Percentiles rank a stretch among this genome's conserved stretches.
Conservation (phyloP, 306 rosid genomes). For the Psophocarpus tetragonolobus region DNA sequence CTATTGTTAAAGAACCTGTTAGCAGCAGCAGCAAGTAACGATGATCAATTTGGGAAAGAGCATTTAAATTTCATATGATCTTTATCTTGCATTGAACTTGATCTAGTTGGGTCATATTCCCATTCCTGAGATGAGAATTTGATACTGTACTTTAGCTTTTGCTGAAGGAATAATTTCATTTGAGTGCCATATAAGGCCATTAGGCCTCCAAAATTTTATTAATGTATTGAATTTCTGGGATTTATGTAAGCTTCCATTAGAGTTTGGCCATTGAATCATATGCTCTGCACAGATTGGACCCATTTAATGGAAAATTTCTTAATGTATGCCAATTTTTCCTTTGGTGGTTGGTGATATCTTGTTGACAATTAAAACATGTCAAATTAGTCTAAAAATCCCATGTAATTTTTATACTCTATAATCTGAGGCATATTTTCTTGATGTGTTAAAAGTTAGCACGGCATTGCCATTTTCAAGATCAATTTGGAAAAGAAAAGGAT, state of each 20-base stretch:
- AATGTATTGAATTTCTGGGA: neutral
- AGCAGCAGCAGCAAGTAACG: conserved; percentile 39
- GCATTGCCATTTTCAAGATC: neutral
- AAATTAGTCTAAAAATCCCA: neutral
- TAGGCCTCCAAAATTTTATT: neutral
- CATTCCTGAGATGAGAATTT: neutral
- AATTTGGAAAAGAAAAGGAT: neutral
- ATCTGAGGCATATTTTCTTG: neutral
- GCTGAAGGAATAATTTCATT: conserved; percentile 15
- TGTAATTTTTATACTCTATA: neutral
- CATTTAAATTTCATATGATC: neutral
- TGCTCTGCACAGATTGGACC: neutral
- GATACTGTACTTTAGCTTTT: neutral
- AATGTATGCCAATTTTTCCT: neutral
- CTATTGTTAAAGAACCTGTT: conserved; percentile 70
- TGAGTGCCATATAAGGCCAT: neutral
- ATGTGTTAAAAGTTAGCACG: neutral
- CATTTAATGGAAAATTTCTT: neutral
- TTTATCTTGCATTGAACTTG: neutral
- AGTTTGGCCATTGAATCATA: neutral
- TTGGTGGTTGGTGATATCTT: neutral
- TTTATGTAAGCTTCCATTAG: neutral
- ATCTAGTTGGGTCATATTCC: neutral
- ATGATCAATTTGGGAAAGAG: conserved; percentile 1
- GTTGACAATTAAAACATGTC: neutral